These are phyloP conservation scores for Zygoascus ofunaensis DNA, from an alignment of 805 yeast genomes.

Conservation along the genomic window DNA sequence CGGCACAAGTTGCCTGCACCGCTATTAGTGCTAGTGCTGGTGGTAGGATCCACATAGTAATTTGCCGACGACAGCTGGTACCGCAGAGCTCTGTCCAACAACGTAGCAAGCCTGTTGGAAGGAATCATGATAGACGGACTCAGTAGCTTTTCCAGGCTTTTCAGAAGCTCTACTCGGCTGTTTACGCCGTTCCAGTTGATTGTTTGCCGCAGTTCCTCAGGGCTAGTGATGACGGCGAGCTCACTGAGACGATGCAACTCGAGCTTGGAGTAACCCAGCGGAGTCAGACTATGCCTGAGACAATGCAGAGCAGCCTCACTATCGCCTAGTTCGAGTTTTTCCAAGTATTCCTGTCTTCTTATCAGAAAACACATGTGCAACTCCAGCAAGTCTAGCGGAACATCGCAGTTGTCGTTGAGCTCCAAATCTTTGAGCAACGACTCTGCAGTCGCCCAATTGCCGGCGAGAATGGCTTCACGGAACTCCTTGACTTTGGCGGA, in stretches of 20 bases:
- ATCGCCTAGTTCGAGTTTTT: constrained; percentile 30
- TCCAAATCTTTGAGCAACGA: constrained; percentile 22
- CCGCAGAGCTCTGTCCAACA: constrained; percentile 43
- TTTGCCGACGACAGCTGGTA: constrained; percentile 35
- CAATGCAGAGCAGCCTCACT: constrained; percentile 31
- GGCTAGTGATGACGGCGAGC: constrained; percentile 22
- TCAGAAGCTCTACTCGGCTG: constrained; percentile 36
- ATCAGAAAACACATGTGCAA: constrained; percentile 28
- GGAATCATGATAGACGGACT: constrained; percentile 49
- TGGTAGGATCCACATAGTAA: constrained; percentile 10
- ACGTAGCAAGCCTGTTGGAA: constrained; percentile 39
- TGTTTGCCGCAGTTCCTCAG: constrained; percentile 24
- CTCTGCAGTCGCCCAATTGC: constrained; percentile 36
- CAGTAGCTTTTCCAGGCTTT: constrained; percentile 37
- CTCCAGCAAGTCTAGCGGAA: not conserved
- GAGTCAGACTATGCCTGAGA: constrained; percentile 32
- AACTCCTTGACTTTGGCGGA: constrained; percentile 35
- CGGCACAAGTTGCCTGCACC: constrained; percentile 31
- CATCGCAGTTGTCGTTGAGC: constrained; percentile 12
- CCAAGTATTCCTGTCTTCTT: constrained; percentile 36
- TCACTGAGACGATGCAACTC: constrained; percentile 24
- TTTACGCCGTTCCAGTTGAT: constrained; percentile 27
- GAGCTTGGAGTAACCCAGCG: constrained; percentile 21
- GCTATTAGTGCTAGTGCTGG: not conserved
- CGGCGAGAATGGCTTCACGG: constrained; percentile 32